Conservation (phyloP, 2,329 filamentous ascomycete genomes). For the Bertia moriformis region DNA sequence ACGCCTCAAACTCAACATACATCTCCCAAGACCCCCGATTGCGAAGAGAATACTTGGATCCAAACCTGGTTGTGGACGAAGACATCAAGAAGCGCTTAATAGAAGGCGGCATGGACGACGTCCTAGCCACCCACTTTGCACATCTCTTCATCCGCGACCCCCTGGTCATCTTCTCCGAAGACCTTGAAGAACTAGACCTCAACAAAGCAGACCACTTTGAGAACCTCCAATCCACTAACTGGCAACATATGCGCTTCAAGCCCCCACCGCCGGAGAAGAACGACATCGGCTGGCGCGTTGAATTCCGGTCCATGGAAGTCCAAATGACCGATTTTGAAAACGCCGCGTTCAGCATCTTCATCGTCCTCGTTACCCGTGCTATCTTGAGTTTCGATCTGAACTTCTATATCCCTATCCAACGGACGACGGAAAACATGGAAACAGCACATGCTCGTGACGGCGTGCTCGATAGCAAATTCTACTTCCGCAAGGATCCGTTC, state of each 20-base stretch:
- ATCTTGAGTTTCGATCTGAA: conserved; percentile 91
- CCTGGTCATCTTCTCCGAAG: conserved; percentile 86
- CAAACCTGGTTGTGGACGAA: conserved; percentile 71
- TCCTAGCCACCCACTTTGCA: conserved; percentile 87
- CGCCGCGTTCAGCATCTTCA: conserved; percentile 90
- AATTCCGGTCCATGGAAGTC: conserved; percentile 97
- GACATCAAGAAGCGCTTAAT: conserved; percentile 71
- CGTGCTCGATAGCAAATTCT: conserved; percentile 69
- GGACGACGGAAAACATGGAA: conserved; percentile 94
- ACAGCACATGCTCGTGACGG: conserved; percentile 77
- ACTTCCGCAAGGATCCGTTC: conserved; percentile 85
- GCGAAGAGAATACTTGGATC: conserved; percentile 79
- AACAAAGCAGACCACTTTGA: conserved; percentile 91
- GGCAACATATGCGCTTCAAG: conserved; percentile 99
- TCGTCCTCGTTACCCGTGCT: conserved; percentile 84
- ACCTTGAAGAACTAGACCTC: conserved; percentile 71
- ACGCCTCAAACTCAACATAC: conserved; percentile 97
- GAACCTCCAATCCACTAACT: conserved; percentile 92
- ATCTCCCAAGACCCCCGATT: conserved; percentile 80
- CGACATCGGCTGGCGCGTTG: conserved; percentile 91
- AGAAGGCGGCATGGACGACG: conserved; percentile 87
- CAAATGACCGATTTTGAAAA: conserved; percentile 98
- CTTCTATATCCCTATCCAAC: conserved; percentile 83
- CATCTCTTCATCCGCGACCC: conserved; percentile 96
- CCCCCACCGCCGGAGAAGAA: conserved; percentile 69